A percentile compares a stretch with the other conserved stretches of the same genome.
phyloP scores from a whole-genome alignment of 306 rosid genomes.

The Medicago truncatula region MtrunA17r5.0-ANR NC_053046.1:30657501-30658000 shows the following conservation, averaged over 20 bases:
- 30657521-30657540: background rate
- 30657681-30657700: too few species aligned
- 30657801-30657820: too few species aligned
- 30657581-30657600: background rate
- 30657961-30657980: conserved; percentile 79
- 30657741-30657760: too few species aligned
- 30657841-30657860: too few species aligned
- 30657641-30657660: background rate
- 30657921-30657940: conserved; percentile 29
- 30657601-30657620: background rate
- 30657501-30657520: background rate
- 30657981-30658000: conserved; percentile 76
- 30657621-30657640: background rate
- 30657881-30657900: background rate
- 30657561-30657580: too few species aligned
- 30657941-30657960: conserved; percentile 63
- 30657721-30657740: too few species aligned
- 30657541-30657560: background rate
- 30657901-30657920: background rate
- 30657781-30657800: too few species aligned
- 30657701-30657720: too few species aligned
- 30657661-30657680: background rate
- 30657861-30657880: too few species aligned
- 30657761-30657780: too few species aligned
- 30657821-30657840: too few species aligned